Percentiles rank a stretch among this genome's conserved stretches.
Conservation (phyloP, 1,284 basidiomycete genomes). For the Naganishia albida region DNA sequence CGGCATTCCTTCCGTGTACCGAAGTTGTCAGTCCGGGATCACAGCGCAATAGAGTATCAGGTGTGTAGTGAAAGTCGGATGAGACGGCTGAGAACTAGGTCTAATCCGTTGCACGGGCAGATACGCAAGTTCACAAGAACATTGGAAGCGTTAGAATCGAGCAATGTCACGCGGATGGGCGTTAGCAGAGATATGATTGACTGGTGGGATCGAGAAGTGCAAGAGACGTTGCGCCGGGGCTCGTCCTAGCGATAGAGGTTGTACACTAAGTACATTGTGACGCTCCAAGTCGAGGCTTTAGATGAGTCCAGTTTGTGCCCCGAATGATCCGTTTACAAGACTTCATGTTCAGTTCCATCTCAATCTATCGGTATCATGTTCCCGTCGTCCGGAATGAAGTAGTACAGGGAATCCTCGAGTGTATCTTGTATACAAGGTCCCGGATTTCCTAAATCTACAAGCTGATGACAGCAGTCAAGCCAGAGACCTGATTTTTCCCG, state of each 20-base stretch:
- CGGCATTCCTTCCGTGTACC: slow-evolving; percentile 53
- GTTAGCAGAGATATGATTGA: slow-evolving; percentile 47
- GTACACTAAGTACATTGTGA: too few species aligned
- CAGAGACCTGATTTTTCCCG: slow-evolving; percentile 28
- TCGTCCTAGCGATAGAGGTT: neutral
- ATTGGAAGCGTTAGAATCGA: slow-evolving; percentile 50
- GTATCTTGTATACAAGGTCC: slow-evolving; percentile 26
- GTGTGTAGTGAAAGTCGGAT: slow-evolving; percentile 40
- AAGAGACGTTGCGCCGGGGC: slow-evolving; percentile 14
- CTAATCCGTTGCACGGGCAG: slow-evolving; percentile 33
- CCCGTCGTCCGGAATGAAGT: slow-evolving; percentile 26
- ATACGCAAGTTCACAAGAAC: slow-evolving; percentile 49
- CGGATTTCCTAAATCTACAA: slow-evolving; percentile 24
- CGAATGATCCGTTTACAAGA: too few species aligned
- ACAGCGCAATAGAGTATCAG: slow-evolving; percentile 54
- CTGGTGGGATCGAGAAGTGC: slow-evolving; percentile 51
- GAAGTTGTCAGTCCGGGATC: slow-evolving; percentile 46
- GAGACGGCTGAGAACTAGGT: neutral
- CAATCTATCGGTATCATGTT: slow-evolving; percentile 25
- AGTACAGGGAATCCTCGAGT: slow-evolving; percentile 28
- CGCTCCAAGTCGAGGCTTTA: too few species aligned
- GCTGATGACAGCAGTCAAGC: slow-evolving; percentile 27
- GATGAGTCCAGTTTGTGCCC: neutral
- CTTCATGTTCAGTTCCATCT: slow-evolving; percentile 17
- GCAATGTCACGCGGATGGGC: slow-evolving; percentile 45